These are phyloP conservation scores for Tuber magnatum DNA, from an alignment of 495 filamentous ascomycete species.

Conservation along the genomic window DNA sequence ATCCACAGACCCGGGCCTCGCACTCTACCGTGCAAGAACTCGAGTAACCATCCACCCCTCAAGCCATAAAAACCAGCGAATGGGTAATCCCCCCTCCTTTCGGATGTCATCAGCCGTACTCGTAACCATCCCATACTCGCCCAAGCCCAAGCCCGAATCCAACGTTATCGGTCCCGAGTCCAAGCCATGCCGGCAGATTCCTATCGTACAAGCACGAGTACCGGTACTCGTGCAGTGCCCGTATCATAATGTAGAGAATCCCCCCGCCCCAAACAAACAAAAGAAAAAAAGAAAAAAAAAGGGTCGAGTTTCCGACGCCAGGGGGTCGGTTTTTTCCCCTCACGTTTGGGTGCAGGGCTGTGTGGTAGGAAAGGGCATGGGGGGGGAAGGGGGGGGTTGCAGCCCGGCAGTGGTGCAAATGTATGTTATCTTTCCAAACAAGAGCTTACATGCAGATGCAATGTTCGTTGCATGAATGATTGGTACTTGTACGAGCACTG, in stretches of 20 bases:
- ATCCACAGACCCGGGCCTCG: background rate
- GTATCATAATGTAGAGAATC: background rate
- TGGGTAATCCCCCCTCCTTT: background rate
- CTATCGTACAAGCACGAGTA: background rate
- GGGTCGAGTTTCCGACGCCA: background rate
- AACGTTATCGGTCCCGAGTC: background rate
- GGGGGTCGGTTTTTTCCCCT: background rate
- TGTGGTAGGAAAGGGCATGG: background rate
- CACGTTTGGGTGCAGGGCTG: background rate
- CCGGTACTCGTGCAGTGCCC: too few relatives aligned
- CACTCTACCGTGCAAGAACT: background rate
- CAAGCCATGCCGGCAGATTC: background rate
- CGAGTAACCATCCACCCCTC: background rate
- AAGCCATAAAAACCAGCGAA: constrained; percentile 3
- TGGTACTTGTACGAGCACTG: too few relatives aligned
- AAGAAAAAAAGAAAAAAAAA: background rate
- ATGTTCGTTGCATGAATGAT: background rate
- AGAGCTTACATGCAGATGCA: background rate
- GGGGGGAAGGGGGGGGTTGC: background rate
- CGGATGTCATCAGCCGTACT: background rate
- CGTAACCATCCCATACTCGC: background rate
- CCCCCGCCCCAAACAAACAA: background rate
- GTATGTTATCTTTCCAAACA: background rate
- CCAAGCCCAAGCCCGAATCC: background rate
- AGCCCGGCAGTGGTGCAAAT: background rate